Conservation (phyloP, 352 stramenopile genomes). For the Pythium scleroteichum region DNA sequence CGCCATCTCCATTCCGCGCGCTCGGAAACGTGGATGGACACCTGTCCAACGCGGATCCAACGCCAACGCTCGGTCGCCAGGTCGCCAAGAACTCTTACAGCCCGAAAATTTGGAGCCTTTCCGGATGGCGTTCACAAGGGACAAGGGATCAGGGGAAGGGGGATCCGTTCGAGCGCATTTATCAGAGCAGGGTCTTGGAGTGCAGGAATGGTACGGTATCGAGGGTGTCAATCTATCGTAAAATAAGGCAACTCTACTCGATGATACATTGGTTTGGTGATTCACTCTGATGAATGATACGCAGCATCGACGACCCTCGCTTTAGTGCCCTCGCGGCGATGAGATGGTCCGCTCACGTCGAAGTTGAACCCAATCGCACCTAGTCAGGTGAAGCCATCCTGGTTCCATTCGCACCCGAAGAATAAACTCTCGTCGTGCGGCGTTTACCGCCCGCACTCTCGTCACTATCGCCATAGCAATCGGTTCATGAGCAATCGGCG, state of each 20-base stretch:
- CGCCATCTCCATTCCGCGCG: background rate
- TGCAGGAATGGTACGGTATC: too few relatives aligned
- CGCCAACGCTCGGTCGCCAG: background rate
- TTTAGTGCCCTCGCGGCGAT: background rate
- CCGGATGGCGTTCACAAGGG: background rate
- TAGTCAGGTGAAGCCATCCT: background rate
- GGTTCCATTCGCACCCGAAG: too few relatives aligned
- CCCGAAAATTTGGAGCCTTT: background rate
- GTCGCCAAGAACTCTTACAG: background rate
- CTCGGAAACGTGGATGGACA: background rate
- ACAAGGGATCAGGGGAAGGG: too few relatives aligned
- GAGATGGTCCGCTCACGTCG: too few relatives aligned
- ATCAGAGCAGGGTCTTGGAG: too few relatives aligned
- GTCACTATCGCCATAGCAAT: background rate
- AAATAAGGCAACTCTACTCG: too few relatives aligned
- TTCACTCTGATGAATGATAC: too few relatives aligned
- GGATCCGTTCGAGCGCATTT: too few relatives aligned
- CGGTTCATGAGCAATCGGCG: background rate
- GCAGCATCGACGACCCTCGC: background rate
- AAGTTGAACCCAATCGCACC: background rate
- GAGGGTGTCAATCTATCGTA: too few relatives aligned
- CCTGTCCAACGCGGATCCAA: constrained; percentile 4
- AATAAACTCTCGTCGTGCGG: too few relatives aligned
- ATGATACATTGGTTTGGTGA: too few relatives aligned
- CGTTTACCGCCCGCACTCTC: background rate